phyloP scores from a whole-genome alignment of 2,329 filamentous ascomycete genomes.

The Xylaria sp. region DNA sequence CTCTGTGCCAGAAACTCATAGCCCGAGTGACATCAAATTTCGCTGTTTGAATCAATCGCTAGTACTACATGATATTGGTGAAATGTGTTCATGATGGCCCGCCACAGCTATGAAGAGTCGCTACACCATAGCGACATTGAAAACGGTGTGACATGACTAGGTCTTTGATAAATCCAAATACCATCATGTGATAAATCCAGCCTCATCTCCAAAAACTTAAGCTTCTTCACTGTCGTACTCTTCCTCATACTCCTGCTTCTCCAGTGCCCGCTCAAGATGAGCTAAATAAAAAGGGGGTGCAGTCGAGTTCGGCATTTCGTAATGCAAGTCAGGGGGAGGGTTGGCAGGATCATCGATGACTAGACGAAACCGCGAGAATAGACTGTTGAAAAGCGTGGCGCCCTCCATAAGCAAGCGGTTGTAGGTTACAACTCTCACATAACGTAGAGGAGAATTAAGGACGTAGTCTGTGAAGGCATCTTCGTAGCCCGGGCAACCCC shows the following conservation, averaged over 20 bases:
- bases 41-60: constrained; percentile 1
- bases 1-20: background rate
- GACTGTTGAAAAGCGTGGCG: background rate
- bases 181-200: background rate
- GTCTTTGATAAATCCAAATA: background rate
- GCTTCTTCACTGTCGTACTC: background rate
- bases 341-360: background rate
- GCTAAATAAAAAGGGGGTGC: background rate
- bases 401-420: background rate
- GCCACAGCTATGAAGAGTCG: background rate
- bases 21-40: background rate
- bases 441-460: background rate
- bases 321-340: background rate
- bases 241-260: background rate
- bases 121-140: background rate
- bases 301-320: background rate
- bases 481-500: background rate
- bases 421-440: background rate
- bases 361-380: background rate
- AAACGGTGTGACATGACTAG: background rate
- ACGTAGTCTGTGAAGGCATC: background rate
- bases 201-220: background rate
- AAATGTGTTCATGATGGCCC: background rate
- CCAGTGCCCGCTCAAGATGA: background rate
- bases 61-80: background rate